A percentile compares a stretch with the other conserved stretches of the same genome.
phyloP scores from a whole-genome alignment of 2,329 filamentous ascomycete genomes.

The Nigrospora oryzae region DNA sequence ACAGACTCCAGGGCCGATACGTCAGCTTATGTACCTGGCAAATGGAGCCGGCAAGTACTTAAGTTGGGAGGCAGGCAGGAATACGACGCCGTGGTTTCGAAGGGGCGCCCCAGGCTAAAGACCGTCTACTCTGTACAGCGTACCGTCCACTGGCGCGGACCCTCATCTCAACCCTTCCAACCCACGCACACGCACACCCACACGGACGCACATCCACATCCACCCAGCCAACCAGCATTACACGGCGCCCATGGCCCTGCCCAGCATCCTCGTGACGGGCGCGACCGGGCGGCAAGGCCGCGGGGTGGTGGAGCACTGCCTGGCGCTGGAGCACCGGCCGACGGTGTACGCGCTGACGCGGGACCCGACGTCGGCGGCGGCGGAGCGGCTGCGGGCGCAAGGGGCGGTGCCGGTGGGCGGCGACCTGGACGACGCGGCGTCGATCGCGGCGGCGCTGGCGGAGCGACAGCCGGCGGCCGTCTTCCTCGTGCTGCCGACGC shows the following conservation, averaged over 20 bases:
- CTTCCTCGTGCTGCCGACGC: slow-evolving; percentile 1
- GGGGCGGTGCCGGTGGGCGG: slow-evolving; percentile 1
- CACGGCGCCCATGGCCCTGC: neutral
- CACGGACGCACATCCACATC: no score
- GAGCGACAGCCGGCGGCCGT: neutral
- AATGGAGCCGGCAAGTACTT: no score
- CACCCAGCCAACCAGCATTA: no score
- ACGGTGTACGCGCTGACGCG: slow-evolving; percentile 1
- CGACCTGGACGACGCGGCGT: slow-evolving; percentile 2
- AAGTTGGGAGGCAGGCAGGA: no score
- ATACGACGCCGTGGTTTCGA: no score
- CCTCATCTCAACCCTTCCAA: no score
- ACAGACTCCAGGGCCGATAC: no score
- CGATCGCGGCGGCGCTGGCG: neutral
- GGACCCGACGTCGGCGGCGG: neutral
- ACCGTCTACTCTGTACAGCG: no score
- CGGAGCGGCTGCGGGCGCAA: neutral
- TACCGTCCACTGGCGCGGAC: no score
- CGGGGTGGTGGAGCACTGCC: slow-evolving; percentile 1
- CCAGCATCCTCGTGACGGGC: neutral
- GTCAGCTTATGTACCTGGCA: no score
- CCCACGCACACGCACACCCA: no score
- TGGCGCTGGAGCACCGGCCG: neutral
- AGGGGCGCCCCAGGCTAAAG: no score
- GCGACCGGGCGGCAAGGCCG: slow-evolving; percentile 3